Conservation (phyloP, 805 yeast species). For the Huiozyma sinensis region DNA sequence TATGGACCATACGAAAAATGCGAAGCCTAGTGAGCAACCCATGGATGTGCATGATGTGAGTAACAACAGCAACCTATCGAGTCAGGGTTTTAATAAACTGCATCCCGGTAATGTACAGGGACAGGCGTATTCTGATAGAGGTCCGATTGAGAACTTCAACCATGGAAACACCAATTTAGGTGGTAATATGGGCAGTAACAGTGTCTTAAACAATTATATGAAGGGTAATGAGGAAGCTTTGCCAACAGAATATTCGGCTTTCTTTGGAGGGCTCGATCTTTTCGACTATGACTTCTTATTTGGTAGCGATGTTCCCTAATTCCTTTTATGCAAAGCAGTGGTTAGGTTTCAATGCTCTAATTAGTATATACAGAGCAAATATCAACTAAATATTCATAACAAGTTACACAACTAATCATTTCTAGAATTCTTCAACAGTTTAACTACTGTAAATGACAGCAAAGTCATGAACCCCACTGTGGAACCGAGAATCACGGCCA, state of each 20-base stretch:
- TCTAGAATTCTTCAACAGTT: conserved; percentile 18
- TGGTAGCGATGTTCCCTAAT: conserved; percentile 14
- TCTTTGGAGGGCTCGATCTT: conserved; percentile 22
- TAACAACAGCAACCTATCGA: no score
- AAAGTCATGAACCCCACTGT: conserved; percentile 58
- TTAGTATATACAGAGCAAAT: no score
- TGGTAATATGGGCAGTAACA: neutral
- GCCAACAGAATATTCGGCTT: conserved; percentile 11
- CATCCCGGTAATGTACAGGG: no score
- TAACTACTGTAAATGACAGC: conserved; percentile 55
- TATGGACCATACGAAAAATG: neutral
- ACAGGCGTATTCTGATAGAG: no score
- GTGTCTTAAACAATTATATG: no score
- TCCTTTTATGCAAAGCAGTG: no score
- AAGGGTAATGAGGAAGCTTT: neutral
- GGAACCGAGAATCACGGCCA: conserved; percentile 51
- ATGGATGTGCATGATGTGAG: neutral
- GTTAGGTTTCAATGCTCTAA: no score
- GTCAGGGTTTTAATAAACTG: no score
- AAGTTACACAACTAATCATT: neutral
- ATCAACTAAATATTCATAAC: neutral
- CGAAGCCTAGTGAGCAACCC: neutral
- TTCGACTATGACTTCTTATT: conserved; percentile 24
- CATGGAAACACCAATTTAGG: neutral
- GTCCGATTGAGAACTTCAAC: no score